phyloP scores from a whole-genome alignment of 2,329 filamentous ascomycete genomes.

The Fusarium miscanthi region DNA sequence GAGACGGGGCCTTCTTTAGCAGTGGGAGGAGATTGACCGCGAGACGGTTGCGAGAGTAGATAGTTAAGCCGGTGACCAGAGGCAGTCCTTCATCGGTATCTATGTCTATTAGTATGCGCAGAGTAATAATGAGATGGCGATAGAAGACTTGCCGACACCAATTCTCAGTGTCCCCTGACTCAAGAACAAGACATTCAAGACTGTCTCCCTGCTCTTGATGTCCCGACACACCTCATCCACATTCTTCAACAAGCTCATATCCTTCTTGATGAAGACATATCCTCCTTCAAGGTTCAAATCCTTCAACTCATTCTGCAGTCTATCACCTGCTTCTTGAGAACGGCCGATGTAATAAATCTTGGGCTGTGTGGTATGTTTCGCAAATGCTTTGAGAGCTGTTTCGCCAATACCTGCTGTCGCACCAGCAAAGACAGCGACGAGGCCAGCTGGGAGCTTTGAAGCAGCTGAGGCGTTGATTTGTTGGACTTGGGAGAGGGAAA shows the following conservation, averaged over 20 bases:
- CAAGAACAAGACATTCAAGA: conserved; percentile 60
- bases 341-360: conserved; percentile 65
- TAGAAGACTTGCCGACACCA: conserved; percentile 25
- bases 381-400: conserved; percentile 59
- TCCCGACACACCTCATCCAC: conserved; percentile 61
- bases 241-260: conserved; percentile 61
- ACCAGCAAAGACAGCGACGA: conserved; percentile 63
- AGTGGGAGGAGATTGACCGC: conserved; percentile 67
- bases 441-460: conserved; percentile 19
- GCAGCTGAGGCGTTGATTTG: conserved; percentile 21
- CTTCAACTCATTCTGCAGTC: conserved; percentile 55
- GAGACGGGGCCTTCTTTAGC: conserved; percentile 48
- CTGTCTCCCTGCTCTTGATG: conserved; percentile 56
- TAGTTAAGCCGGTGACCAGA: conserved; percentile 60
- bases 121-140: too few species aligned
- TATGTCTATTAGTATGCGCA: conserved; percentile 36
- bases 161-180: conserved; percentile 52
- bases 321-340: conserved; percentile 49
- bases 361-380: conserved; percentile 53
- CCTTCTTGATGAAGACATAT: conserved; percentile 60
- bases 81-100: conserved; percentile 69
- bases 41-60: conserved; percentile 69
- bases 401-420: conserved; percentile 67
- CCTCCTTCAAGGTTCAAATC: conserved; percentile 55
- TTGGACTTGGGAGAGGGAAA: conserved; percentile 23